Percentiles rank a stretch among this genome's conserved stretches.
phyloP scores from a whole-genome alignment of 371 early-diverging fungal genomes.

The Dichotomocladium elegans region DNA sequence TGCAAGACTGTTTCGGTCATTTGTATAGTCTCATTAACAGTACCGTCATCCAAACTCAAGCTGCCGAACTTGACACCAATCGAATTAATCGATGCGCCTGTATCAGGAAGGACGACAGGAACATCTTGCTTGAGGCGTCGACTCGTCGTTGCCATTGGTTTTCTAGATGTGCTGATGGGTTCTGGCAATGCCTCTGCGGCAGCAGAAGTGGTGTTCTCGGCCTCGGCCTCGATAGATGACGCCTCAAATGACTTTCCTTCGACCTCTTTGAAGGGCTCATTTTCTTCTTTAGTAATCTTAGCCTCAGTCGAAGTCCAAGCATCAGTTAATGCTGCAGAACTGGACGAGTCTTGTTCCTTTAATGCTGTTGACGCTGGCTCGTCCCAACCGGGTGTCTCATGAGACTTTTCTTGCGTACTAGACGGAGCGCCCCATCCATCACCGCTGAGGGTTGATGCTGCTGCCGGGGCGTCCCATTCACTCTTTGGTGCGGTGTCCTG shows the following conservation, averaged over 20 bases:
- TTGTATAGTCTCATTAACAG: conserved; percentile 15
- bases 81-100: conserved; percentile 56
- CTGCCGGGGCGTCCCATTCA: conserved; percentile 10
- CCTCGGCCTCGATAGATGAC: conserved; percentile 1
- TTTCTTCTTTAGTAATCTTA: neutral
- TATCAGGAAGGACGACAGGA: conserved; percentile 82
- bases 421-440: conserved; percentile 10
- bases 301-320: neutral
- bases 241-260: neutral
- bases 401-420: conserved; percentile 1
- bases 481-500: conserved; percentile 7
- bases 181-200: neutral
- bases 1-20: conserved; percentile 8
- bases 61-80: conserved; percentile 83
- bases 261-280: neutral
- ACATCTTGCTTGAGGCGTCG: conserved; percentile 79
- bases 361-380: neutral
- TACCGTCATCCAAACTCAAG: conserved; percentile 52
- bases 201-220: conserved; percentile 2
- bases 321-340: neutral
- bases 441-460: no score
- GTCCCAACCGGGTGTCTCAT: conserved; percentile 1
- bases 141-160: conserved; percentile 14
- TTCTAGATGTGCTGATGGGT: neutral
- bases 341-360: conserved; percentile 2